A percentile compares a stretch with the other conserved stretches of the same genome.
These are phyloP conservation scores for Pythium sukuiense DNA, from an alignment of 352 stramenopile species.

Conservation along the genomic window DNA sequence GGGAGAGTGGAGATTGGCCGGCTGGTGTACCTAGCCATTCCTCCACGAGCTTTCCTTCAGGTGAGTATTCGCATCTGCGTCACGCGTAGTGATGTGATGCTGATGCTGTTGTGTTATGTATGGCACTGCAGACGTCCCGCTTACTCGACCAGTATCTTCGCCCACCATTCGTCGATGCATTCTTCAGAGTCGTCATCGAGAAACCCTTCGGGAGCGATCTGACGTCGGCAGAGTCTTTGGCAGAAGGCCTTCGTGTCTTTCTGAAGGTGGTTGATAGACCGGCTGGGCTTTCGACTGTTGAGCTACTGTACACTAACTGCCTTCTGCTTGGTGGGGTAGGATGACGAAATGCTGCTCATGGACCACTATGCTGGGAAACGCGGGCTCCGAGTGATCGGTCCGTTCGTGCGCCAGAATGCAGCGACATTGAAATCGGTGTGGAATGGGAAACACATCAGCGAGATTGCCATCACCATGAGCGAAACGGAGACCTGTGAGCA, in stretches of 20 bases:
- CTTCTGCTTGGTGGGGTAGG: constrained; percentile 19
- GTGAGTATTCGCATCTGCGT: constrained; percentile 21
- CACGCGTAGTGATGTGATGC: too few relatives aligned
- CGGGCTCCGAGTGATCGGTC: constrained; percentile 51
- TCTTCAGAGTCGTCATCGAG: constrained; percentile 74
- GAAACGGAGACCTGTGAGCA: constrained; percentile 64
- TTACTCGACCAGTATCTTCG: constrained; percentile 13
- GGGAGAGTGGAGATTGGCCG: constrained; percentile 35
- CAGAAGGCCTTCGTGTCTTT: constrained; percentile 35
- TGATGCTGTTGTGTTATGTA: too few relatives aligned
- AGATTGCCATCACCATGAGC: constrained; percentile 58
- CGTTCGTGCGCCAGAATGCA: constrained; percentile 57
- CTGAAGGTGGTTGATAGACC: constrained; percentile 31
- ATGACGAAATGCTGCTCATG: constrained; percentile 80
- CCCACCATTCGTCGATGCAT: constrained; percentile 21
- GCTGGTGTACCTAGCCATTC: constrained; percentile 81
- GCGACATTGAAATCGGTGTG: constrained; percentile 33
- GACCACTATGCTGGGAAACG: constrained; percentile 86
- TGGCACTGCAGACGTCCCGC: neutral
- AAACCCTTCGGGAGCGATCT: constrained; percentile 79
- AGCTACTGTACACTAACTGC: neutral
- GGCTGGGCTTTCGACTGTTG: too few relatives aligned
- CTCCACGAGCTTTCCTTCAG: constrained; percentile 60
- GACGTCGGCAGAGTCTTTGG: constrained; percentile 45
- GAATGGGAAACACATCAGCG: constrained; percentile 27